Base-by-base conservation (phyloP, 441 rosid species). In the Codiaeum variegatum region DNA sequence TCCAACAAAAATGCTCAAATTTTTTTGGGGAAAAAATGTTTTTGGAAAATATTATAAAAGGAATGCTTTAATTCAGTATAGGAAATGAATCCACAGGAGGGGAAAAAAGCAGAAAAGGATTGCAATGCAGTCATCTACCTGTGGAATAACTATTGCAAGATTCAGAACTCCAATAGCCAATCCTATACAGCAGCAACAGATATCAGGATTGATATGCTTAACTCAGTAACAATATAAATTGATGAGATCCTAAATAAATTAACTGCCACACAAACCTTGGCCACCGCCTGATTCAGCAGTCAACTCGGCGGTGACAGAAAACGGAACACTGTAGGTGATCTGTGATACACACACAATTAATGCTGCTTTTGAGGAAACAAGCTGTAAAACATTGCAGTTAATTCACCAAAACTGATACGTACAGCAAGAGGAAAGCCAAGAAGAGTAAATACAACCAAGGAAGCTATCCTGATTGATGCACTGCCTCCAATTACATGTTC, bases 391-490 rank as follows among this genome's bases (percentile, higher is more conserved):
- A 7, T 21, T 55, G 36, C 46, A 11, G 36, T 44, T 34, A 44
- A 49, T 55, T 38, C 34, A 62, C 52, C 0, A 59, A 56, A 40
- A 58, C 31, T 38, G 72, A 78, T 69, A 81, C 97, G 66, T 92
- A 92, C 99, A 49, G 98, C 98, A 73, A 94, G 90, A 74, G 99
- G 98, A 75, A 94, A 92, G 68, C 99, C 98, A 66, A 92, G 97
- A 78, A 94, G 88, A 42, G 98, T 81, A 72, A 92, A 94, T 54
- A 94, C 85, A 83, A 92, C 64, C 75, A 94, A 81, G 52, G 99
- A 79, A 49, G 94, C 94, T 21, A 87, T 83, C 82, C 79, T 85
- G 77, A 92, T 88, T 62, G 88, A 75, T 71, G 76, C 82, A 80
- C 73, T 84, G 28, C 87, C 98, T 55, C 87, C 90, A 77, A 88